phyloP scores from a whole-genome alignment of 2,329 filamentous ascomycete species.

The Botryosphaeria dothidea region DNA sequence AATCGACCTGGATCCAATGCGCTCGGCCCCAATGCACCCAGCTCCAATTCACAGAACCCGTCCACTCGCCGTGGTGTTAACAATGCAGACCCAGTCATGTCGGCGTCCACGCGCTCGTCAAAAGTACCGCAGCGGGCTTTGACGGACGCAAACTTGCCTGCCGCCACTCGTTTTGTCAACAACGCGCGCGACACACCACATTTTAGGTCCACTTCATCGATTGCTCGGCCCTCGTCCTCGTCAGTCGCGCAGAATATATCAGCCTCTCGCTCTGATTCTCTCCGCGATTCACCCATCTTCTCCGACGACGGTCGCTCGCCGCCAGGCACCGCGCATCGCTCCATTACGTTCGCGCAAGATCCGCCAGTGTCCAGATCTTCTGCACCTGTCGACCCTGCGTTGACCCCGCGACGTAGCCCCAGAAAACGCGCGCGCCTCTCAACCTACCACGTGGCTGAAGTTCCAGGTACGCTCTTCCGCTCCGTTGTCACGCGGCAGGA shows the following conservation, averaged over 20 bases:
- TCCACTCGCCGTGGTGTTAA: neutral
- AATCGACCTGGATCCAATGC: too few species aligned
- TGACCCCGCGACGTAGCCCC: neutral
- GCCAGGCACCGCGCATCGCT: neutral
- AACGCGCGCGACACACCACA: neutral
- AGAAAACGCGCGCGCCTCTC: neutral
- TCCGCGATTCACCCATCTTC: neutral
- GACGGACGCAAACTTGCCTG: too few species aligned
- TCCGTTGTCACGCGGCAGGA: neutral
- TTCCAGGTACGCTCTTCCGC: neutral
- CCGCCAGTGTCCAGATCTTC: too few species aligned
- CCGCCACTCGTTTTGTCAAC: too few species aligned
- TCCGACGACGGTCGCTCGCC: neutral
- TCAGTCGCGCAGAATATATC: too few species aligned
- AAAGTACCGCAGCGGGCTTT: neutral
- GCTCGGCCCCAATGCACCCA: neutral
- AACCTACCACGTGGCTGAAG: neutral
- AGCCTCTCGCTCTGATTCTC: neutral
- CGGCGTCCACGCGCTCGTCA: neutral
- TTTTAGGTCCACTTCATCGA: neutral
- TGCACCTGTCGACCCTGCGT: neutral
- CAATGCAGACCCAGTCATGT: neutral
- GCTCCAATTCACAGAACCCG: neutral
- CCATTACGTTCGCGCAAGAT: neutral
- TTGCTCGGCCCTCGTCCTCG: neutral